These are phyloP conservation scores for Debaryomyces hansenii DNA, from an alignment of 805 yeast species.

Conservation along the genomic window DNA sequence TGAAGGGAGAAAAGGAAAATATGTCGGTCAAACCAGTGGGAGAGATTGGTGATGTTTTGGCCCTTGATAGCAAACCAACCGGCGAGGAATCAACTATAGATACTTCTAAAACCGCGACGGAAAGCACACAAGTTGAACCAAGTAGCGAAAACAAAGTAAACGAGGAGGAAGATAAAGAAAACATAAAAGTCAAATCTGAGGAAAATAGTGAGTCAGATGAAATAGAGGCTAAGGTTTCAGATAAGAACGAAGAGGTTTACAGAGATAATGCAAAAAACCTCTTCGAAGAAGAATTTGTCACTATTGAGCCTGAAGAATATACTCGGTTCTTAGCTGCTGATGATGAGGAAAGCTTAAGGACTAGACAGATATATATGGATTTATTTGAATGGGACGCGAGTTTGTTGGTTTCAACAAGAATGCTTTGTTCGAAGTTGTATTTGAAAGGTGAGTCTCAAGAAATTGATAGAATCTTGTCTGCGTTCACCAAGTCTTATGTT, in stretches of 20 bases:
- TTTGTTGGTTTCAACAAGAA: slow-evolving; percentile 56
- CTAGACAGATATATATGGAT: slow-evolving; percentile 47
- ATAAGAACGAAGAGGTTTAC: slow-evolving; percentile 16
- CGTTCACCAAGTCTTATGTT: slow-evolving; percentile 66
- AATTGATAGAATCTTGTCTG: slow-evolving; percentile 69
- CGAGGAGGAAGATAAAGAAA: not conserved
- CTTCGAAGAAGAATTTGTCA: slow-evolving; percentile 41
- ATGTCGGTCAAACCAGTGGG: too few species aligned
- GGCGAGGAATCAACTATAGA: too few species aligned
- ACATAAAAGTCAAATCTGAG: not conserved
- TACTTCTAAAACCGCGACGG: too few species aligned
- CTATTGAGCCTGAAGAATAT: slow-evolving; percentile 45
- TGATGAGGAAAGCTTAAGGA: slow-evolving; percentile 38
- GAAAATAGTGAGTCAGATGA: not conserved
- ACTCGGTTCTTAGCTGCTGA: slow-evolving; percentile 41
- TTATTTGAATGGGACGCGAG: slow-evolving; percentile 49
- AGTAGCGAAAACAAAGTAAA: too few species aligned
- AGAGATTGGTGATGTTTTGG: too few species aligned
- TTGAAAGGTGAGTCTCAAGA: slow-evolving; percentile 82
- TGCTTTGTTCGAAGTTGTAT: slow-evolving; percentile 64
- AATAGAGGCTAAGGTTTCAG: not conserved
- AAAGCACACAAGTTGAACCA: too few species aligned
- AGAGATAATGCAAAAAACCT: slow-evolving; percentile 36
- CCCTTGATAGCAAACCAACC: too few species aligned
- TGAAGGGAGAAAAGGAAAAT: too few species aligned